Evolutionary conservation across 192 early-diverging fungal genomes (phyloP).

Genomic region (Rhizoclosmatium globosum): DNA sequence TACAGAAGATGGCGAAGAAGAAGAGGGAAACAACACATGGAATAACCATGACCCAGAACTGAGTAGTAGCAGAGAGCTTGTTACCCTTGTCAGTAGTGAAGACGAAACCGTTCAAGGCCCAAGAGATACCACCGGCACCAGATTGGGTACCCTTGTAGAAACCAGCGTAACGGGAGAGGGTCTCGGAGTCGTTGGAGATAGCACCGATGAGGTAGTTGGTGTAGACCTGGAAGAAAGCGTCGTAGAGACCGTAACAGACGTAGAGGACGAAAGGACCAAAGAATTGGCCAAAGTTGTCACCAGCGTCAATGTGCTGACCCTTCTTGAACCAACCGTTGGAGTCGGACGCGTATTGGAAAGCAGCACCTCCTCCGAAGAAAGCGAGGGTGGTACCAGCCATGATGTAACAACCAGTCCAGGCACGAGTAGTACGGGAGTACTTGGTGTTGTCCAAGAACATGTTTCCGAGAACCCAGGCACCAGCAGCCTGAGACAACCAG

Average conservation of each 20-base stretch:
- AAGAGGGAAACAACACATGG: slow-evolving; percentile 22
- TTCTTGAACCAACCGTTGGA: slow-evolving; percentile 60
- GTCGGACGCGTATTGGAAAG: slow-evolving; percentile 48
- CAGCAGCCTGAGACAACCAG: slow-evolving; percentile 23
- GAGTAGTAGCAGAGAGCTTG: slow-evolving; percentile 11
- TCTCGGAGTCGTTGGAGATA: slow-evolving; percentile 80
- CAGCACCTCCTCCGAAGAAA: slow-evolving; percentile 33
- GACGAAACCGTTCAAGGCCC: slow-evolving; percentile 36
- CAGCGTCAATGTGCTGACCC: slow-evolving; percentile 43
- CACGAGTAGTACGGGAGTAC: slow-evolving; percentile 69
- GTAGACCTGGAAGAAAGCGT: slow-evolving; percentile 85
- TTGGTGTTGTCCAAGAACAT: slow-evolving; percentile 60
- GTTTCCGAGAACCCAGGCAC: slow-evolving; percentile 33
- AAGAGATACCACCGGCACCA: slow-evolving; percentile 57
- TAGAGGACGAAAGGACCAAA: slow-evolving; percentile 74
- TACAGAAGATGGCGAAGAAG: slow-evolving; percentile 30
- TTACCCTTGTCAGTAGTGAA: slow-evolving; percentile 21
- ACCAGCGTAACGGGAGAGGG: slow-evolving; percentile 58
- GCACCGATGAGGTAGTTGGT: slow-evolving; percentile 90
- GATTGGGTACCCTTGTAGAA: no score
- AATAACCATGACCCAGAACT: slow-evolving; percentile 39
- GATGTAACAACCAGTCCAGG: slow-evolving; percentile 61
- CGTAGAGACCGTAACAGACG: slow-evolving; percentile 77
- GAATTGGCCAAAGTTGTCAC: slow-evolving; percentile 40
- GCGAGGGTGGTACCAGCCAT: slow-evolving; percentile 10